Base-by-base conservation (phyloP, 257 asterid genomes). In the Eucommia ulmoides region DNA sequence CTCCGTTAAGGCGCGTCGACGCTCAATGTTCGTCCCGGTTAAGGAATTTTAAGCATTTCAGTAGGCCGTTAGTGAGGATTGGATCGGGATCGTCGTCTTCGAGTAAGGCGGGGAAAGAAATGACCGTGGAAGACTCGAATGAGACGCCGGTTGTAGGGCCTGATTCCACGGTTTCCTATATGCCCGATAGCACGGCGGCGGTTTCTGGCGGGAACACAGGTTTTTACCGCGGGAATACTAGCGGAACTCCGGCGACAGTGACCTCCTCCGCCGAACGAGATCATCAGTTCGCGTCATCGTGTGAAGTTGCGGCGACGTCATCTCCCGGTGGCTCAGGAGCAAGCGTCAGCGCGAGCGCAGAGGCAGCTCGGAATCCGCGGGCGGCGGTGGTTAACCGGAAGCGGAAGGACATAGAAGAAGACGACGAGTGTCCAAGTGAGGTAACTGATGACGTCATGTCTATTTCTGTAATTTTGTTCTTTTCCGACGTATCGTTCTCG, bases 271-370 rank as follows among this genome's bases (percentile, higher is more conserved):
- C 54, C 17, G 52, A 59, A 25, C 64, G 67, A 12, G 88, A 12
- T 29, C n/a, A 4, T 19, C n/a, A 70, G 0, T 47, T 68, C 25
- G 45, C 64, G 20, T 56, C 60, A 0, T 63, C 84, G 2, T 70
- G 77, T 50, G 91, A 83, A n/a, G 51, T 61, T 41, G 61, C 84
- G 16, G 62, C 52, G 24, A 42, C 82, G 61, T 73, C 88, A 1
- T 78, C 94, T 2, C 69, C 94, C 7, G 86, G 77, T 5, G 73
- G 66, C 59, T 77, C 88, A 7, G 73, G 81, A 5, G 64, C 42
- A 26, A 82, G 81, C 49, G 64, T 52, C 57, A 77, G 74, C 44
- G 71, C 63, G 50, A 72, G 79, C 47, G 81, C 44, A 8, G 82
- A 75, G 55, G 60, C 64, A 19, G 68, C 45, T 12, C 60, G 20